Percentiles rank a stretch among this genome's conserved stretches.
Conservation (phyloP, 768 basidiomycete genomes). For the Russula dissimulans region DNA sequence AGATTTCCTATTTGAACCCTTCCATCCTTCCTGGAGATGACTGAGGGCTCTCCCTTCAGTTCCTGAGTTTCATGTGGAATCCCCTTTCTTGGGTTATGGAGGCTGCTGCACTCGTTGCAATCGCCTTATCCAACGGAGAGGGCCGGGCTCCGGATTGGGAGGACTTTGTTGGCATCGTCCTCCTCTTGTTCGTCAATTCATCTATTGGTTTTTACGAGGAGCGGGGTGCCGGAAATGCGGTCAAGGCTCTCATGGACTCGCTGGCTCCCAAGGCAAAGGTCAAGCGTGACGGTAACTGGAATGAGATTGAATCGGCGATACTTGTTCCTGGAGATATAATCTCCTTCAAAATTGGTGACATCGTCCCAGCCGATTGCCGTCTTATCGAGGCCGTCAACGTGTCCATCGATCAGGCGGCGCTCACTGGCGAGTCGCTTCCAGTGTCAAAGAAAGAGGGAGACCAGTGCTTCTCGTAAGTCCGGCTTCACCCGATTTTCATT, state of each 20-base stretch:
- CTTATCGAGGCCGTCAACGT: constrained; percentile 95
- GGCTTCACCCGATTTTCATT: constrained; percentile 4
- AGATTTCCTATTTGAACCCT: neutral
- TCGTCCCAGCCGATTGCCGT: constrained; percentile 97
- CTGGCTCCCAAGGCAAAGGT: constrained; percentile 96
- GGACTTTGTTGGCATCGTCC: constrained; percentile 94
- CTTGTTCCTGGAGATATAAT: constrained; percentile 96
- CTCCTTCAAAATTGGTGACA: constrained; percentile 98
- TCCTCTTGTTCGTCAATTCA: constrained; percentile 89
- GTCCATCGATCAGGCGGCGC: constrained; percentile 95
- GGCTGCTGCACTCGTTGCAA: constrained; percentile 88
- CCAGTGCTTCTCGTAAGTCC: constrained; percentile 92
- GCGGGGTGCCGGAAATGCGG: constrained; percentile 93
- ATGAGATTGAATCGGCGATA: constrained; percentile 80
- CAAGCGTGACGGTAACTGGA: constrained; percentile 77
- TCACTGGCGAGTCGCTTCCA: constrained; percentile 95
- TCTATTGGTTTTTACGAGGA: constrained; percentile 98
- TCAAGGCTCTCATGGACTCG: constrained; percentile 99
- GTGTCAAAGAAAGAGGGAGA: constrained; percentile 87
- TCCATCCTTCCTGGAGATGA: neutral
- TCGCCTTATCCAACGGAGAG: constrained; percentile 91
- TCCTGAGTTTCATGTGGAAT: constrained; percentile 99
- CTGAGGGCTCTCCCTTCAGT: constrained; percentile 34
- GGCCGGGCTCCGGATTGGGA: constrained; percentile 86
- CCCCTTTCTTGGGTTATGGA: constrained; percentile 99